phyloP scores from a whole-genome alignment of 2,329 filamentous ascomycete species.

The Epichloe gansuensis region DNA sequence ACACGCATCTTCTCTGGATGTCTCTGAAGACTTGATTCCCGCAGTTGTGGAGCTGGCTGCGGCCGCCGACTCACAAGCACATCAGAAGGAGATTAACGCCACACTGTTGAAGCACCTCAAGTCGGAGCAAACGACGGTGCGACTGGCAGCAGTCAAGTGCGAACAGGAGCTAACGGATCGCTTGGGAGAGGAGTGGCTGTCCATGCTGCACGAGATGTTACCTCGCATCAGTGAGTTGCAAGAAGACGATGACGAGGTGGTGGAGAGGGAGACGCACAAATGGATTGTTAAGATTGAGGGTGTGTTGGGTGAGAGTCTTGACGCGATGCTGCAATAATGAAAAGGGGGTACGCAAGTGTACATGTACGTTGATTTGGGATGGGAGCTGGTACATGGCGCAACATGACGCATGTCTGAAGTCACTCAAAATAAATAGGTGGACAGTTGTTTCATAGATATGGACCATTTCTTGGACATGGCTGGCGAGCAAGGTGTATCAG shows the following conservation, averaged over 20 bases:
- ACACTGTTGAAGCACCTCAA: constrained; percentile 67
- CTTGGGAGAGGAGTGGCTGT: constrained; percentile 87
- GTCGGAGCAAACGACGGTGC: constrained; percentile 55
- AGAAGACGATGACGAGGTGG: constrained; percentile 89
- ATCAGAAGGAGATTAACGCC: constrained; percentile 80
- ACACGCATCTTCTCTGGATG: constrained; percentile 30
- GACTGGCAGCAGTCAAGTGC: constrained; percentile 70
- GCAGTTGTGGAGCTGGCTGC: constrained; percentile 68
- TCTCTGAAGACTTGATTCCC: constrained; percentile 49
- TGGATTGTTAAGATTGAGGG: constrained; percentile 89
- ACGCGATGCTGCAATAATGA: constrained; percentile 73
- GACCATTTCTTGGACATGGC: no score
- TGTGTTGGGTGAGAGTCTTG: constrained; percentile 78
- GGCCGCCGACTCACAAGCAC: constrained; percentile 71
- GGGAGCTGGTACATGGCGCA: background rate
- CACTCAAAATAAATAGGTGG: no score
- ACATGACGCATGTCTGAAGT: no score
- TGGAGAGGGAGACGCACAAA: constrained; percentile 76
- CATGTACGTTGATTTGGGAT: background rate
- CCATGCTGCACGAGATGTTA: constrained; percentile 85
- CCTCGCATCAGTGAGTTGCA: constrained; percentile 91
- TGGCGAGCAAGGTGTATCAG: no score
- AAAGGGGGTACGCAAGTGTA: background rate
- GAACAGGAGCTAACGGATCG: constrained; percentile 68
- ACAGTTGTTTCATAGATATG: no score